Percentiles rank a stretch among this genome's conserved stretches.
Conservation (phyloP, 192 early-diverging fungal genomes). For the Backusella parvicylindrica region DNA sequence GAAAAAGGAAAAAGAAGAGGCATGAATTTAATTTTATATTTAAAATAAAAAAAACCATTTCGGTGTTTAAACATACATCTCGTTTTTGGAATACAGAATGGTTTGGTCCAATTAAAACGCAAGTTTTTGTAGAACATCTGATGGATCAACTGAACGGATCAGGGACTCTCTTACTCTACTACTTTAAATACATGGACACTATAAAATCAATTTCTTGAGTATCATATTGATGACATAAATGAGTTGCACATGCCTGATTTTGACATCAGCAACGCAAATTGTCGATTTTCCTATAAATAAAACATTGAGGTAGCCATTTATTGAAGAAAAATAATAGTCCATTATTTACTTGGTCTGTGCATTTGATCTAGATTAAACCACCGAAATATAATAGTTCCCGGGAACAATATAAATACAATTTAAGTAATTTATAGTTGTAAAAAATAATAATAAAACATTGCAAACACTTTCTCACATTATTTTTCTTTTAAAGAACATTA, state of each 20-base stretch:
- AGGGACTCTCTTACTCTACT: background rate
- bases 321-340: background rate
- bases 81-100: background rate
- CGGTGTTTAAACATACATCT: background rate
- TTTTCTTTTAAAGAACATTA: background rate
- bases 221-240: background rate
- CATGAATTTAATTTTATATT: background rate
- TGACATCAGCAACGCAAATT: background rate
- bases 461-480: background rate
- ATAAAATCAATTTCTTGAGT: background rate
- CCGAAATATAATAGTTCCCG: background rate
- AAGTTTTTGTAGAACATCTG: background rate
- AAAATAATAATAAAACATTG: background rate
- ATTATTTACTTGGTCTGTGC: background rate
- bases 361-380: background rate
- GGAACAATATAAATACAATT: slow-evolving; percentile 1
- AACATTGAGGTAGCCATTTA: background rate
- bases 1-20: background rate
- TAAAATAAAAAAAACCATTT: background rate
- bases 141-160: slow-evolving; percentile 9
- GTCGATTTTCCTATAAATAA: background rate
- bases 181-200: background rate
- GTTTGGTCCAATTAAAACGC: background rate
- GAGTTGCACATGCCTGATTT: background rate
- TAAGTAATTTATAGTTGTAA: background rate